Conservation (phyloP, 495 filamentous ascomycete genomes). For the Hypomontagnella submonticulosa region DNA sequence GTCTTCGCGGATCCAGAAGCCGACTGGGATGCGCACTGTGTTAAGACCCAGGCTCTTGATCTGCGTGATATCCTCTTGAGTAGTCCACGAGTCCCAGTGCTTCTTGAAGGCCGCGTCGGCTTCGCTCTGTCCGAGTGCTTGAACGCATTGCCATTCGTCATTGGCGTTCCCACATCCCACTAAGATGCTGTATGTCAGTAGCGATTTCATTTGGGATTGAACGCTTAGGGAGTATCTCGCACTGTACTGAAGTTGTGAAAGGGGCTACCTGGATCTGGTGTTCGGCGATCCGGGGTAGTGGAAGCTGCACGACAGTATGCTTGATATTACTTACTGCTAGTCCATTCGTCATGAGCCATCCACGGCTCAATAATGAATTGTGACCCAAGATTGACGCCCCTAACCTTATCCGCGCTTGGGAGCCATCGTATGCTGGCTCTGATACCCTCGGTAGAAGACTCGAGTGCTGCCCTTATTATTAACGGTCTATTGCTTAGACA, state of each 20-base stretch:
- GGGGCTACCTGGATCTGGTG: too few relatives aligned
- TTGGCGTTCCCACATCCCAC: slow-evolving; percentile 64
- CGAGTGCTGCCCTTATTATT: slow-evolving; percentile 9
- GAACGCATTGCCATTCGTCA: slow-evolving; percentile 69
- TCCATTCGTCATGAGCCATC: slow-evolving; percentile 64
- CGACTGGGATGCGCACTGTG: slow-evolving; percentile 69
- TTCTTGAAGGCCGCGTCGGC: slow-evolving; percentile 65
- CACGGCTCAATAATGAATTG: slow-evolving; percentile 70
- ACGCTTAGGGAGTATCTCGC: too few relatives aligned
- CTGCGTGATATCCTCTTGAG: slow-evolving; percentile 62
- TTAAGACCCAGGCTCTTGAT: slow-evolving; percentile 67
- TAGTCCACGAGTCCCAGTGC: slow-evolving; percentile 71
- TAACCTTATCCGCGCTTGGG: slow-evolving; percentile 59
- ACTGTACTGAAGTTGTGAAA: too few relatives aligned
- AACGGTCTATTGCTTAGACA: background rate
- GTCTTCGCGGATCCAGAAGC: slow-evolving; percentile 71
- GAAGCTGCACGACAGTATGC: too few relatives aligned
- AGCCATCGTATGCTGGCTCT: slow-evolving; percentile 47
- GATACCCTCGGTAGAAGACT: slow-evolving; percentile 2
- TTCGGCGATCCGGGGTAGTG: too few relatives aligned
- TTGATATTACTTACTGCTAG: slow-evolving; percentile 30
- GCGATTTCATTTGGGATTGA: background rate
- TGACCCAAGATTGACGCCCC: slow-evolving; percentile 70
- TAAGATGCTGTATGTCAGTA: slow-evolving; percentile 3
- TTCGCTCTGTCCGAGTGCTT: slow-evolving; percentile 60